A percentile compares a stretch with the other conserved stretches of the same genome.
These are phyloP conservation scores for Thozetella sp. DNA, from an alignment of 495 filamentous ascomycete genomes.

Conservation along the genomic window DNA sequence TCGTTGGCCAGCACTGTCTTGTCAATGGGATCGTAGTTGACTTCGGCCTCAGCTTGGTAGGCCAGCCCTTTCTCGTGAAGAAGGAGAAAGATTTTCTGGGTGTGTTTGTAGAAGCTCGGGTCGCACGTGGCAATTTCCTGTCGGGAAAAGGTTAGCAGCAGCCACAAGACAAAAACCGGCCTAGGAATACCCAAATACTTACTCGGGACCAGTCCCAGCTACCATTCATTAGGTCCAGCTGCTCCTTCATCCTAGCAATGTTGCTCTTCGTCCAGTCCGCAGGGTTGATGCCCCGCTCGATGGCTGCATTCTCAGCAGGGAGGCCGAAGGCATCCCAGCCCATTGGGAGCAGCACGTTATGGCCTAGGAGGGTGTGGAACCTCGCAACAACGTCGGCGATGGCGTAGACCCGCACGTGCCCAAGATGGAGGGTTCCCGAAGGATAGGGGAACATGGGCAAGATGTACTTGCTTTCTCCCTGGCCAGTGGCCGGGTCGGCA, in stretches of 20 bases:
- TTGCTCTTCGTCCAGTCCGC: constrained; percentile 78
- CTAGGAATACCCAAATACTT: constrained; percentile 28
- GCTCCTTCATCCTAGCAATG: constrained; percentile 81
- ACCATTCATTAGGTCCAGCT: constrained; percentile 74
- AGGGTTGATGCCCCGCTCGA: constrained; percentile 79
- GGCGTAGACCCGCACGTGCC: constrained; percentile 87
- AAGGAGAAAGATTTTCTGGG: constrained; percentile 79
- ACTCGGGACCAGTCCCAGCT: constrained; percentile 83
- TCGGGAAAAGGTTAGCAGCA: constrained; percentile 4
- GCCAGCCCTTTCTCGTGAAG: constrained; percentile 72
- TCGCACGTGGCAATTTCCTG: constrained; percentile 85
- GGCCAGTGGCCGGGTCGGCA: constrained; percentile 6
- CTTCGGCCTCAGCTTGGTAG: constrained; percentile 76
- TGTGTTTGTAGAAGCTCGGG: constrained; percentile 85
- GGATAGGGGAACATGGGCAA: constrained; percentile 95
- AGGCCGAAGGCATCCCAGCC: constrained; percentile 94
- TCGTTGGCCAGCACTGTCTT: constrained; percentile 90
- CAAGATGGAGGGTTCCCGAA: constrained; percentile 86
- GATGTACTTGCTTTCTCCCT: constrained; percentile 64
- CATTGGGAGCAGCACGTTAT: constrained; percentile 82
- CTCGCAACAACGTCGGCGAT: constrained; percentile 85
- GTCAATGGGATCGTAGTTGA: constrained; percentile 91
- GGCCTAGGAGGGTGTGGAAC: constrained; percentile 75
- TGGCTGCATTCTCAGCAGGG: constrained; percentile 92
- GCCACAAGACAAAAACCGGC: not conserved